phyloP scores from a whole-genome alignment of 2,329 filamentous ascomycete species.

The Calonectria hawksworthii region DNA sequence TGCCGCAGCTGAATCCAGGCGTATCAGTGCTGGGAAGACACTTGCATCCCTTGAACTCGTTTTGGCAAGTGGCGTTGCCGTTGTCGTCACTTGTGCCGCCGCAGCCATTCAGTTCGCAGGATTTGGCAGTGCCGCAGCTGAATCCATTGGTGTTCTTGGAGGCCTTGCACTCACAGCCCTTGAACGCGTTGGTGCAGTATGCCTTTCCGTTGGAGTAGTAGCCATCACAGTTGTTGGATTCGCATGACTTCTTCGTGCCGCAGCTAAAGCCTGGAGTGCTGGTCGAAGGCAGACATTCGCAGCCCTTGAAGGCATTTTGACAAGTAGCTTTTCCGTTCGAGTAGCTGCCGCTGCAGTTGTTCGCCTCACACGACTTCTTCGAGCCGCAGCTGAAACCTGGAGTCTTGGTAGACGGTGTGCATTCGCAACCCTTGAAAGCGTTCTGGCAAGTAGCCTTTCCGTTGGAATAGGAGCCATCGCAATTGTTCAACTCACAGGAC shows the following conservation, averaged over 20 bases:
- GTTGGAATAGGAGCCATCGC: background rate
- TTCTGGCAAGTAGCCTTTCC: background rate
- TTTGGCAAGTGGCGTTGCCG: background rate
- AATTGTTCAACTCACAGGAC: conserved; percentile 8
- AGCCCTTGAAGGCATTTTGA: background rate
- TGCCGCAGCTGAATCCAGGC: conserved; percentile 2
- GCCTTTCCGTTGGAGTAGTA: conserved; percentile 3
- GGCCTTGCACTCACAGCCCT: background rate
- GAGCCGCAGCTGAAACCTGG: background rate
- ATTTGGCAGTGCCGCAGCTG: background rate
- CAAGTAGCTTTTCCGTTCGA: background rate
- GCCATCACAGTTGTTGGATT: conserved; percentile 5
- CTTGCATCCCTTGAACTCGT: conserved; percentile 4
- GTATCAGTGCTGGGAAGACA: conserved; percentile 10
- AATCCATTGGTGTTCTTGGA: background rate
- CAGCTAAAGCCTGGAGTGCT: conserved; percentile 9
- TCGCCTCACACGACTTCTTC: conserved; percentile 8
- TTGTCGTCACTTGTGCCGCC: background rate
- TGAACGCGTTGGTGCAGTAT: background rate
- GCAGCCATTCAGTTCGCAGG: conserved; percentile 10
- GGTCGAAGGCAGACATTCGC: background rate
- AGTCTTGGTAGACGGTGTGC: background rate
- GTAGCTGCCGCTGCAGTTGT: conserved; percentile 6
- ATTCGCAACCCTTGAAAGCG: background rate
- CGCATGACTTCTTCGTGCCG: conserved; percentile 4